phyloP scores from a whole-genome alignment of 2,329 filamentous ascomycete genomes.

The Pyrenophora seminiperda region DNA sequence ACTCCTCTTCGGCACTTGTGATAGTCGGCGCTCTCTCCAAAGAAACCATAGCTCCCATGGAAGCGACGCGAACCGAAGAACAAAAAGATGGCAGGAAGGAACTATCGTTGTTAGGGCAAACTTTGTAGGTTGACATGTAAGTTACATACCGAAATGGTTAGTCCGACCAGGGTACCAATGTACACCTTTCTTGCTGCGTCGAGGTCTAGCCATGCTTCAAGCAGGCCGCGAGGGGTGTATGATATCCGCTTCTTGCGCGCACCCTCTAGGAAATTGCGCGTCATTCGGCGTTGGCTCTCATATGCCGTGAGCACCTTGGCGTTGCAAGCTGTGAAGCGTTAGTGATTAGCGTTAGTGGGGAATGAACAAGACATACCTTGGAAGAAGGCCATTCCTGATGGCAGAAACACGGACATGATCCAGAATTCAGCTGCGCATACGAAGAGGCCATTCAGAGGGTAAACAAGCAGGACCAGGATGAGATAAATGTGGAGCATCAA shows the following conservation, averaged over 20 bases:
- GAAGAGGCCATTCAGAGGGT: slow-evolving; percentile 43
- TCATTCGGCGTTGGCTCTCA: slow-evolving; percentile 43
- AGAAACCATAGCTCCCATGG: slow-evolving; percentile 61
- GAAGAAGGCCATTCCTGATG: slow-evolving; percentile 48
- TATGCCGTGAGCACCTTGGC: slow-evolving; percentile 45
- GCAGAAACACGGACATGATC: slow-evolving; percentile 48
- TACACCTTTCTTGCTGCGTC: slow-evolving; percentile 45
- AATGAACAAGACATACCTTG: slow-evolving; percentile 31
- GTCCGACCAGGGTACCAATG: slow-evolving; percentile 35
- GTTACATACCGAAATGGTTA: slow-evolving; percentile 39
- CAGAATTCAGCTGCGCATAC: slow-evolving; percentile 47
- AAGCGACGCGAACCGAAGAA: slow-evolving; percentile 70
- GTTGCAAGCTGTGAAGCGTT: slow-evolving; percentile 36
- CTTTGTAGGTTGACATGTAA: background rate
- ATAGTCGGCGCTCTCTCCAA: slow-evolving; percentile 55
- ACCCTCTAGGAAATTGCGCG: slow-evolving; percentile 41
- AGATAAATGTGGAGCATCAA: slow-evolving; percentile 47
- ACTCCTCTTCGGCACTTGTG: slow-evolving; percentile 58
- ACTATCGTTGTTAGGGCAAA: slow-evolving; percentile 48
- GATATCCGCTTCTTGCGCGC: slow-evolving; percentile 42
- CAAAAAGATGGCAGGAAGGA: slow-evolving; percentile 63
- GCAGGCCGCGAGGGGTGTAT: slow-evolving; percentile 37
- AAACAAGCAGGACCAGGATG: slow-evolving; percentile 44
- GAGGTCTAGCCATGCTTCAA: slow-evolving; percentile 37
- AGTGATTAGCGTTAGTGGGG: background rate